phyloP scores from a whole-genome alignment of 305 asterid species.

The Solanum aculeatissimum region DNA sequence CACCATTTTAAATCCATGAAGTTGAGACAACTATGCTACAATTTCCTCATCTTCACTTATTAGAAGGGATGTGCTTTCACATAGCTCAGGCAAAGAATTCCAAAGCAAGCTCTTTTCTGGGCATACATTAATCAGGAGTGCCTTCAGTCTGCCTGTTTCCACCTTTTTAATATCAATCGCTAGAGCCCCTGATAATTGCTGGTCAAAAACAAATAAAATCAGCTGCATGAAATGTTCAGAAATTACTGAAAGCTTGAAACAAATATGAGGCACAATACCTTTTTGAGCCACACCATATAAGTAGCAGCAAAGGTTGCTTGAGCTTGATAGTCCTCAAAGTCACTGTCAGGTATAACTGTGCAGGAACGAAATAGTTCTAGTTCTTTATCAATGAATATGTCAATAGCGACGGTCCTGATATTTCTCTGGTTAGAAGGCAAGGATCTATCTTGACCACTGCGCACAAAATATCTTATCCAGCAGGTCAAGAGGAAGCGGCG shows the following conservation, averaged over 20 bases:
- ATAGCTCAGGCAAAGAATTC: slow-evolving; percentile 24
- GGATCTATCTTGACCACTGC: background rate
- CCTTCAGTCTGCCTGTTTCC: slow-evolving; percentile 23
- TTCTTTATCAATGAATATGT: slow-evolving; percentile 40
- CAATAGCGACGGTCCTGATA: slow-evolving; percentile 5
- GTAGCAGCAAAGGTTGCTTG: slow-evolving; percentile 68
- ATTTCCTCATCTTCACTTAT: background rate
- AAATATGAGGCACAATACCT: slow-evolving; percentile 21
- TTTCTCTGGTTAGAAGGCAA: background rate
- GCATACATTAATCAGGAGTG: slow-evolving; percentile 19
- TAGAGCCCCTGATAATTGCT: slow-evolving; percentile 47
- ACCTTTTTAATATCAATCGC: slow-evolving; percentile 36
- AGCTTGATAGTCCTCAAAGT: slow-evolving; percentile 64
- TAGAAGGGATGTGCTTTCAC: background rate
- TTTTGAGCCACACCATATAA: slow-evolving; percentile 72
- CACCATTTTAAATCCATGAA: background rate
- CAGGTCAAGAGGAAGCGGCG: slow-evolving; percentile 77
- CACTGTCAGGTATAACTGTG: slow-evolving; percentile 44
- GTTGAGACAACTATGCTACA: background rate
- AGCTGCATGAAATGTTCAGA: background rate
- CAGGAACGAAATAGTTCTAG: slow-evolving; percentile 36
- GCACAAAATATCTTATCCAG: slow-evolving; percentile 49
- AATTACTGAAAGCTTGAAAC: background rate
- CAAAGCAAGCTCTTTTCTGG: slow-evolving; percentile 50
- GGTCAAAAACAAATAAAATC: slow-evolving; percentile 3